A percentile compares a stretch with the other conserved stretches of the same genome.
Evolutionary conservation across 352 stramenopile genomes (phyloP).

Genomic region (Phytophthora sp.): DNA sequence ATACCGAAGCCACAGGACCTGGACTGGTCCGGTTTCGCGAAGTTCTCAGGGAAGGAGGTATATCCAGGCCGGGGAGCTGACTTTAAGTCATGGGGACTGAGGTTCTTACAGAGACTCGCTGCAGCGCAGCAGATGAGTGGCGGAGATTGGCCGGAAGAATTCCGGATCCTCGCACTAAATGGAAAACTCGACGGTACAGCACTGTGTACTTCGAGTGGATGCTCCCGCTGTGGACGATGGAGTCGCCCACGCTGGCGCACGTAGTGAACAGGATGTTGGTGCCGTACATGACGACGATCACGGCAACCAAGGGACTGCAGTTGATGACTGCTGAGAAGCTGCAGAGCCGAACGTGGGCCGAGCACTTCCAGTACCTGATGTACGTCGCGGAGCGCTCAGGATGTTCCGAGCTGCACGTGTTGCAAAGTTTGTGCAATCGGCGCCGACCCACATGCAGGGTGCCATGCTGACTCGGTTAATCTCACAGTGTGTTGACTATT

Average conservation of each 20-base stretch:
- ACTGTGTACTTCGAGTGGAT: slow-evolving; percentile 6
- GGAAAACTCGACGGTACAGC: slow-evolving; percentile 7
- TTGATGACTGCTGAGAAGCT: slow-evolving; percentile 7
- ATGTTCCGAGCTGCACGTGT: neutral
- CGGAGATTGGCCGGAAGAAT: slow-evolving; percentile 2
- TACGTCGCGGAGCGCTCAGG: slow-evolving; percentile 4
- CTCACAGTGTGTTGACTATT: neutral
- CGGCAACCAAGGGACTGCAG: neutral
- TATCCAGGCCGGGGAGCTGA: slow-evolving; percentile 5
- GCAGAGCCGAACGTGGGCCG: neutral
- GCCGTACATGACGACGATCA: slow-evolving; percentile 6
- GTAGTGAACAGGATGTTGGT: no score
- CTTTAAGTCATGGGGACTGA: slow-evolving; percentile 12
- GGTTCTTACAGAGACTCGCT: slow-evolving; percentile 1
- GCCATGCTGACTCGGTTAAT: slow-evolving; percentile 7
- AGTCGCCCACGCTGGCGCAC: slow-evolving; percentile 3
- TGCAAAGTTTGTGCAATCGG: slow-evolving; percentile 11
- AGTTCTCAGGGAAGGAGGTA: slow-evolving; percentile 7
- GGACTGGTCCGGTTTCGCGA: neutral
- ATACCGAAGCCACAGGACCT: slow-evolving; percentile 1
- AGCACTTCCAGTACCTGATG: slow-evolving; percentile 19
- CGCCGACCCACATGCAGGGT: neutral
- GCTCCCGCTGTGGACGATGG: neutral
- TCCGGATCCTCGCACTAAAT: slow-evolving; percentile 4
- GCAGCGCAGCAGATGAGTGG: slow-evolving; percentile 7